Base-by-base conservation (phyloP, 2,329 filamentous ascomycete genomes). In the Exophiala aquamarina region DNA sequence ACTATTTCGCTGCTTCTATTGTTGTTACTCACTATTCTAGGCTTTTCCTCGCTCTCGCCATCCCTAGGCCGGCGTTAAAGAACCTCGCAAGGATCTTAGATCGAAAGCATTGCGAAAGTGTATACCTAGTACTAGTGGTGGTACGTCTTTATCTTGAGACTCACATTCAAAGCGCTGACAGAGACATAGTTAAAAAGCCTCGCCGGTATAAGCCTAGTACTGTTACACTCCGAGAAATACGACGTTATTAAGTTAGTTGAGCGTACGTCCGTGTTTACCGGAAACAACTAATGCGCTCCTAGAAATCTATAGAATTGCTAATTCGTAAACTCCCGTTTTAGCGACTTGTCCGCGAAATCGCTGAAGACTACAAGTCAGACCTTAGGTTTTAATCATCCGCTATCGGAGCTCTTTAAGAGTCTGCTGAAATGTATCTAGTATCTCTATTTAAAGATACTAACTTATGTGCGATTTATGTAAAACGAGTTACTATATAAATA, bases 381-480 rank as follows among this genome's bases (percentile, higher is more conserved):
- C 86, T 94, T 54, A 87, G 91, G 69, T 98, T 96, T 88, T 92
- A 97, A 79, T 95, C 89, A 18, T 95, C 92, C 38, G 93, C 93
- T 70, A 95, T 97, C 68, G 87, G 89, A 67, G 93, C 93, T 57
- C 84, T 98, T 29, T 91, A 98, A 78, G 93, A 97, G 79, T 95
- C 93, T 44, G 90, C 95, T 59, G 93, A 98, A 79, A 94, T 93
- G 2, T 97, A 96, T 77, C 86, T 98, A 64, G 91, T 97, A 73
- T 94, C 90, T 32, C 85, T 97, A 57, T 97, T 97, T 65, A 90
- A 97, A 75, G 92, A 97, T 70, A 95, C 92, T 76, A 97, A 97
- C 79, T 78, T 95, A 42, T 96, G 92, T 76, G 92, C 92, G 67
- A 95, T 97, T 72, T 92, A 97, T 77, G 92, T 92, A 75, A 97